Evolutionary conservation across 495 filamentous ascomycete species (phyloP), one percentile per base, ranked within the genome.

Genomic region (Aspergillus steynii): DNA sequence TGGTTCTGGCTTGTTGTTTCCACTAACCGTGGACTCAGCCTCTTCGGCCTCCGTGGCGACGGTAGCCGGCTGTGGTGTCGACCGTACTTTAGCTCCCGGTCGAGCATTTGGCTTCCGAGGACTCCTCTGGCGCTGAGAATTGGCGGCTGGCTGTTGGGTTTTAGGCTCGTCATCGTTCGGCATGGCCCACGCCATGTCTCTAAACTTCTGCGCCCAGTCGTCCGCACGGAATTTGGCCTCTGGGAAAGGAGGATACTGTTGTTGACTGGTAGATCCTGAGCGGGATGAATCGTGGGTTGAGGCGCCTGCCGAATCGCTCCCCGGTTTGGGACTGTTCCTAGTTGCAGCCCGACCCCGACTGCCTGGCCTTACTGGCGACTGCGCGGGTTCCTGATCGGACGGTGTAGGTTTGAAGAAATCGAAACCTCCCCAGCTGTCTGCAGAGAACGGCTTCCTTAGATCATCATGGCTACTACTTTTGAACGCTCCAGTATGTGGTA

Each of bases 391-490:
- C 59, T 74, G 68, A 29, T 63, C 72, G 31, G 66, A 56, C 5
- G 68, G 52, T 51, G 68, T 66, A 26, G 77, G 72, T 27, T 74
- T 77, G 63, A 88, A 83, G 66, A 82, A 83, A 37, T 84, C 82
- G 27, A 77, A 68, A 2, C 59, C 54, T 12, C 77, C 73, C 48
- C 85, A 89, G 34, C 85, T 82, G 28, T 78, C 75, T 0, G 86
- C 81, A 10, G 83, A 84, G 67, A 90, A 91, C 52, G 82, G 86
- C 32, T 88, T 92, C 65, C 90, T 90, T 72, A 97, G 88, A 62
- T 87, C 86, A 65, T 92, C 90, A 34, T 86, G 80, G 68, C 87
- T 92, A 52, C 79, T 82, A 55, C 83, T 85, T 29, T 67, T 74
- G 29, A 69, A 73, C 25, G 62, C 54, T 10, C 65, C 52, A 55